phyloP scores from a whole-genome alignment of 116 monocot species.

The Posidonia oceanica region DNA sequence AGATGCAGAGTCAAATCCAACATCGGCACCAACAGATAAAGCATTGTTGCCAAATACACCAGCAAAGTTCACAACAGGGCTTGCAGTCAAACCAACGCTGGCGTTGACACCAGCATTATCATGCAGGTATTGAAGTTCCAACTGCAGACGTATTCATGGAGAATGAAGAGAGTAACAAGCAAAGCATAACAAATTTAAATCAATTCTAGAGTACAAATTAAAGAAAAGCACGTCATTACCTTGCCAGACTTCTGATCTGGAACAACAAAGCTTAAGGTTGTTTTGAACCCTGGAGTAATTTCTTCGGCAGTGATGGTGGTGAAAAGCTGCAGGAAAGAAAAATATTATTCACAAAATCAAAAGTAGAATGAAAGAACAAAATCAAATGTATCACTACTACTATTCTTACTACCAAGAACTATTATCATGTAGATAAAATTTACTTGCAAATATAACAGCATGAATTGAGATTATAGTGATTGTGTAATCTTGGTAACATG shows the following conservation, averaged over 20 bases:
- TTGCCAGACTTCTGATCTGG: slow-evolving; percentile 85
- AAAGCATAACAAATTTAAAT: too few species aligned
- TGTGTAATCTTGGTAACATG: too few species aligned
- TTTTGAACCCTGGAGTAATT: slow-evolving; percentile 68
- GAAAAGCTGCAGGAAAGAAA: slow-evolving; percentile 10
- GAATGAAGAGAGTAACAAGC: too few species aligned
- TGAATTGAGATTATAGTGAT: neutral
- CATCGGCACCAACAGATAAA: slow-evolving; percentile 52
- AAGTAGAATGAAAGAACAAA: neutral
- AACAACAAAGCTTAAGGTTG: slow-evolving; percentile 66
- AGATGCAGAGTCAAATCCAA: slow-evolving; percentile 54
- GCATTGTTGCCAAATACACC: slow-evolving; percentile 51
- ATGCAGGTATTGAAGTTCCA: slow-evolving; percentile 63
- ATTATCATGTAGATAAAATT: too few species aligned
- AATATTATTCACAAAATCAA: neutral
- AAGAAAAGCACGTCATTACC: slow-evolving; percentile 16
- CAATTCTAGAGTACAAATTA: neutral
- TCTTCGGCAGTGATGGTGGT: slow-evolving; percentile 71
- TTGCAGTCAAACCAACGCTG: slow-evolving; percentile 56
- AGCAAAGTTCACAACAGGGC: slow-evolving; percentile 60
- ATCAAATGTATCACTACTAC: neutral
- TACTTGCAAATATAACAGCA: neutral
- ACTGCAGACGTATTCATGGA: slow-evolving; percentile 17
- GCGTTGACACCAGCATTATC: slow-evolving; percentile 47
- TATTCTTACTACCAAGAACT: neutral